Evolutionary conservation across 768 basidiomycete species (phyloP), one percentile per base, ranked within the genome.

Genomic region (Basidioascus undulatus): DNA sequence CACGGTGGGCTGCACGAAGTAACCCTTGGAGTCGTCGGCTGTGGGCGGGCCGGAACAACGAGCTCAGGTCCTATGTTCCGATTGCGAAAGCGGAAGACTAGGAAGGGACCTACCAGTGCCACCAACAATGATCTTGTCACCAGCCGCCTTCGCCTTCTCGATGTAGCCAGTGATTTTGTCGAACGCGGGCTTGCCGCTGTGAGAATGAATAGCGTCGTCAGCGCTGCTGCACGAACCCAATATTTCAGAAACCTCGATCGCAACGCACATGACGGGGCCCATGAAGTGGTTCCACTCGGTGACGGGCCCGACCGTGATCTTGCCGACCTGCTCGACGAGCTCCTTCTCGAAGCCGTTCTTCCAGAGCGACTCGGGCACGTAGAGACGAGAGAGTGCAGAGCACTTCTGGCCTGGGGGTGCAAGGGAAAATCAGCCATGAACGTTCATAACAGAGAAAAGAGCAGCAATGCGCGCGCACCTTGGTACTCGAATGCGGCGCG

Each of bases 401-500:
- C 92, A 98, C 60, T 96, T 98, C 57, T 98, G 92, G 38, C 83
- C 78, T 77, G 46, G 18, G 21, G 15, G 16, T 13, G 28, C 23
- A 30, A 23, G 16, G 5, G 28, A 21, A 8, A 42, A 2, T 18
- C 16, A 26, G 6, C 10, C 6, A 10, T 7, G 36, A n/a, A n/a
- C n/a, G n/a, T 32, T 37, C 27, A n/a, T 1, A 30, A 21, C 13
- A 40, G 21, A 32, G 16, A 26, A n/a, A 35, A 15, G 24, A 33
- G 28, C 21, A 24, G 49, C n/a, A n/a, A n/a, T n/a, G n/a, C n/a
- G n/a, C n/a, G n/a, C 59, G 28, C 47, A 71, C 82, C 86, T 64
- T 86, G 83, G 58, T 94, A 98, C 60, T 98, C 92, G 58, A 89
- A 96, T 1, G 76, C 86, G 15, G 68, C 79, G 41, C 92, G 68